A percentile compares a stretch with the other conserved stretches of the same genome.
These are phyloP conservation scores for Termitomyces sp. DNA, from an alignment of 768 basidiomycete genomes.

Conservation along the genomic window DNA sequence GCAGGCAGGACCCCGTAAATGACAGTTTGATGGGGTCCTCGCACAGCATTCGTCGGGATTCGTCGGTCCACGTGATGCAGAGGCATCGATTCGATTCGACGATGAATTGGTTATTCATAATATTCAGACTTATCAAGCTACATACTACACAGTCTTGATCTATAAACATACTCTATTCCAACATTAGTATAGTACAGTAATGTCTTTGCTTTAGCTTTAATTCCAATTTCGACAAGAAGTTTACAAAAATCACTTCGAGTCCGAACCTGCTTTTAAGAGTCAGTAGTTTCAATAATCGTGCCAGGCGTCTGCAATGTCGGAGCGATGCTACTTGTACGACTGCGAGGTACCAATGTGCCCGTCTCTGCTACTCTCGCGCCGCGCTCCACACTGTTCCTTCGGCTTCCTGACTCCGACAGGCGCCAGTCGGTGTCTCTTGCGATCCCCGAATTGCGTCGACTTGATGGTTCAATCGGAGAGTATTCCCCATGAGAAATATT, in stretches of 20 bases:
- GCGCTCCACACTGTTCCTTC: constrained; percentile 54
- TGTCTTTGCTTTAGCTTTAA: not conserved
- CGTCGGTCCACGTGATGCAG: constrained; percentile 17
- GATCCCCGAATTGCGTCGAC: constrained; percentile 45
- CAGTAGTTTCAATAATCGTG: constrained; percentile 9
- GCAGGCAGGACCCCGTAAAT: constrained; percentile 17
- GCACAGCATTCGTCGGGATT: constrained; percentile 27
- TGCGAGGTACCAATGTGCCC: constrained; percentile 46
- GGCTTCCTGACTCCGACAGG: constrained; percentile 32
- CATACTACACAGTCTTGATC: not conserved
- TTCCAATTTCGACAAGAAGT: not conserved
- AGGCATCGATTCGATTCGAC: not conserved
- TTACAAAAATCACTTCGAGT: not conserved
- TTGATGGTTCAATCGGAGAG: constrained; percentile 46
- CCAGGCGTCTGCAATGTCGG: constrained; percentile 20
- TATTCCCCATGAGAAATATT: constrained; percentile 42
- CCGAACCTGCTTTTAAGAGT: constrained; percentile 1
- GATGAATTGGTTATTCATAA: too few relatives aligned
- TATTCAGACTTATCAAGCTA: not conserved
- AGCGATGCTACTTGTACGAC: constrained; percentile 37
- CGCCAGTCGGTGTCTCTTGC: constrained; percentile 30
- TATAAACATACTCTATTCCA: not conserved
- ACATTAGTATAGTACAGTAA: constrained; percentile 11
- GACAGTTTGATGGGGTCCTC: constrained; percentile 17
- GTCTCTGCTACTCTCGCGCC: constrained; percentile 69